Conservation (phyloP, 768 basidiomycete species). For the Clitopilus hobsonii region DNA sequence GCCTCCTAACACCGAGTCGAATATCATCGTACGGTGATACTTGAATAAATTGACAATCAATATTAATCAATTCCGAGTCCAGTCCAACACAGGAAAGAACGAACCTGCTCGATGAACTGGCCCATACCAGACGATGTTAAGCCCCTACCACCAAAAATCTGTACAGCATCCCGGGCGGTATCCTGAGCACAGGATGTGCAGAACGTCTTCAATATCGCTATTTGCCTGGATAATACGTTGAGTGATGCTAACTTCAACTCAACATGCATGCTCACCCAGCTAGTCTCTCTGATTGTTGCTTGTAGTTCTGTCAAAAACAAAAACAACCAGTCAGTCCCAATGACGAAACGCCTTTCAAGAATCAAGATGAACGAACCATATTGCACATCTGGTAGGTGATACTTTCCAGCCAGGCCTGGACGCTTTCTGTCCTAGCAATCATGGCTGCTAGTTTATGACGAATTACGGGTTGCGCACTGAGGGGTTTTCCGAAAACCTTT, state of each 20-base stretch:
- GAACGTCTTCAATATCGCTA: constrained; percentile 66
- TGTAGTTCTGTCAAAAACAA: constrained; percentile 38
- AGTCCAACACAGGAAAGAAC: too few relatives aligned
- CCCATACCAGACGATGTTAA: constrained; percentile 82
- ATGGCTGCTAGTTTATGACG: constrained; percentile 80
- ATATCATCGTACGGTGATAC: constrained; percentile 64
- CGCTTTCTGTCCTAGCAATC: constrained; percentile 64
- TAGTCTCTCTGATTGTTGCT: constrained; percentile 66
- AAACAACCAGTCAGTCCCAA: too few relatives aligned
- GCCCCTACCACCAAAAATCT: constrained; percentile 79
- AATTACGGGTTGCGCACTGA: constrained; percentile 78
- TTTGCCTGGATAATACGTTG: constrained; percentile 36
- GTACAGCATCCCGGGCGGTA: constrained; percentile 47
- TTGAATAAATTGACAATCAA: too few relatives aligned
- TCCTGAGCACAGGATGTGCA: constrained; percentile 55
- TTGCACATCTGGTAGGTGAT: constrained; percentile 83
- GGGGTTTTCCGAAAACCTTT: constrained; percentile 83
- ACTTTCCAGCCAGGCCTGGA: constrained; percentile 77
- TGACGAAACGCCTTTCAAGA: too few relatives aligned
- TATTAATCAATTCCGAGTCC: too few relatives aligned
- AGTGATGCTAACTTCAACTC: background rate
- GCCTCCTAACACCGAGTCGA: constrained; percentile 71
- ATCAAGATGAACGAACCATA: constrained; percentile 40
- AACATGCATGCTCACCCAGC: constrained; percentile 47
- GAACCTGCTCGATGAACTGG: constrained; percentile 59